Evolutionary conservation across 768 basidiomycete genomes (phyloP), one percentile per base, ranked within the genome.

Genomic region (Naganishia vishniacii): DNA sequence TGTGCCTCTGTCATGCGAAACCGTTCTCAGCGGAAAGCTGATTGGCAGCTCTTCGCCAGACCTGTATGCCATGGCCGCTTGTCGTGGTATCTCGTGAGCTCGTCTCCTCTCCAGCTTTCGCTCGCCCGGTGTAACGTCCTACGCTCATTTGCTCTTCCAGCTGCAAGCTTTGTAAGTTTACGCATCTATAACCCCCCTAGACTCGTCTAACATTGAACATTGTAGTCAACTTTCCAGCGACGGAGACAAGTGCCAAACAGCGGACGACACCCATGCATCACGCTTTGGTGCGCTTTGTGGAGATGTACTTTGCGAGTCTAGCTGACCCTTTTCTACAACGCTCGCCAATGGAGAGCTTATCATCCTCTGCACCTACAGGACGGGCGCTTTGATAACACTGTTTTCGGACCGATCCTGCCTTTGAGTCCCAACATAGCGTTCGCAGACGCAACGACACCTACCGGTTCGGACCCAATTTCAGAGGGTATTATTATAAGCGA

Each of bases 51-150:
- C 15, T 42, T 31, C 2, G n/a, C 40, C 69, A 88, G 88, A 91
- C 69, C 72, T 93, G 40, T 88, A 85, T 75, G 84, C 86, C 12
- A 89, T 90, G 32, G 88, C 91, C 72, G 83, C 82, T 1, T 87
- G 78, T 69, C 83, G 86, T 48, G 87, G 87, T 32, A 86, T 94
- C 49, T 89, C 91, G 89, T 93, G 74, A 79, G 87, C 75, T 31
- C 56, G 53, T 48, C n/a, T 60, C 48, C 16, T 6, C 48, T 20
- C 4, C 2, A 12, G 7, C n/a, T 3, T 53, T 3, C 18, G 12
- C 7, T 28, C 11, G 18, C 25, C n/a, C 26, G 40, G 20, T 45
- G 15, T 42, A 44, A 42, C 48, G 4, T 12, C n/a, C 20, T 26
- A 28, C 25, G 40, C 12, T 44, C 28, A 2, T 26, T 13, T 32